Base-by-base conservation (phyloP, 2,329 filamentous ascomycete species). In the Dothistroma pini region DNA sequence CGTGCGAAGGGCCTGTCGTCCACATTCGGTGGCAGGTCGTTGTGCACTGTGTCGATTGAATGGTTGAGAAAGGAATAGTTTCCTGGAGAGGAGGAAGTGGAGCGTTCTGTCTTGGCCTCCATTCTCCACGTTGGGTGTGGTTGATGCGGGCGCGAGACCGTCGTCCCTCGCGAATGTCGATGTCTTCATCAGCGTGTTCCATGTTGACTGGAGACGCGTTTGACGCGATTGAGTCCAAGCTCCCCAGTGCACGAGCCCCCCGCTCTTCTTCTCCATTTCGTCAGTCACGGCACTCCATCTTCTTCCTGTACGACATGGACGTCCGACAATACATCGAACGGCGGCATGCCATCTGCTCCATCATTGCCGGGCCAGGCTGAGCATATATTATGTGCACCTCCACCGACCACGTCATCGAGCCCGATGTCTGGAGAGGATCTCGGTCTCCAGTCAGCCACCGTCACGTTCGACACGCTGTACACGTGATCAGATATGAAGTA, bases 1-100 rank as follows among this genome's bases (percentile, higher is more conserved):
- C 85, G 81, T 51, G 80, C 82, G 56, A 85, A 76, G 62, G 83
- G 76, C 67, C 84, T 85, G 70, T 86, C 84, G 70, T 86, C 84
- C 52, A 85, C 78, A 60, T 81, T 80, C 8, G 64, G 60, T 53
- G 83, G 82, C 32, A 84, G 76, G 48, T 83, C 82, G 66, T 83
- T 79, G 16, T 80, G 81, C 56, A 86, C 72, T 16, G 82, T 84
- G 63, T 81, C 79, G 59, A 83, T 80, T 16, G 83, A 85, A 71
- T 86, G 83, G 48, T 85, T 81, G n/a, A 86, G 76, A 69, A 86
- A 86, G 54, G 84, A 81, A 71, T 82, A 81, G 32, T 5, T 32
- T 9, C 31, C 44, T 22, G 48, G 31, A 2, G 48, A 32, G 4
- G 49, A 49, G 16, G 58, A 50, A 29, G 11, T 53, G 7, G 29